Base-by-base conservation (phyloP, 148 eudicot genomes). In the Amaranthus hypochondriacus region DNA sequence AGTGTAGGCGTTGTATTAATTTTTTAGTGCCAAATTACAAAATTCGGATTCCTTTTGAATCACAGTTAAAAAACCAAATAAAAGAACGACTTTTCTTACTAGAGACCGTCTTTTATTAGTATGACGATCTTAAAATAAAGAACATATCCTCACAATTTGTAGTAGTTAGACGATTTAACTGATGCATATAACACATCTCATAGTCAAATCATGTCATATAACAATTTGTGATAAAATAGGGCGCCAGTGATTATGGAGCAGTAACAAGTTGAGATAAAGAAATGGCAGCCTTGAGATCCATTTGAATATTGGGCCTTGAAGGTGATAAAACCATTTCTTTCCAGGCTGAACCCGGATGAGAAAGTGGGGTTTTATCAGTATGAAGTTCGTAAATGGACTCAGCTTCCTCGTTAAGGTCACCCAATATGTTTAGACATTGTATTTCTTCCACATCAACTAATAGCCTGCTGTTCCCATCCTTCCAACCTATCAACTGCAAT, bases 401-500 rank as follows among this genome's bases (percentile, higher is more conserved):
- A 18, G 98, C 98, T 48, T 91, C 90, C 3, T 91, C 91, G 15
- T 93, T 89, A 75, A 91, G 74, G 44, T 62, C 83, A 46, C 83
- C 77, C 4, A 89, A 83, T 2, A 63, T 52, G 3, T 62, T 62
- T 62, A 93, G 64, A 39, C 92, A 88, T 44, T 81, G 69, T 14
- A 89, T 86, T 14, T 87, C 92, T 21, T 93, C 86, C 4, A 81
- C 86, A 14, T 91, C 97, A 13, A 91, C 84, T 57, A 93, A 66
- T 48, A 93, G 77, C 56, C 83, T 93, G 86, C 81, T 79, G 21
- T 70, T 71, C 60, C 88, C 87, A 68, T 91, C 92, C 78, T 93
- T 93, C 95, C 97, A 91, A 12, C 85, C 98, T 78, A 93, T 89
- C 78, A 93, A 79, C 98, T 93, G 88, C 87, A 76, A 64, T 62